Evolutionary conservation across 2,329 filamentous ascomycete genomes (phyloP), one percentile per base, ranked within the genome.

Genomic region (Dothiorella sarmentorum): DNA sequence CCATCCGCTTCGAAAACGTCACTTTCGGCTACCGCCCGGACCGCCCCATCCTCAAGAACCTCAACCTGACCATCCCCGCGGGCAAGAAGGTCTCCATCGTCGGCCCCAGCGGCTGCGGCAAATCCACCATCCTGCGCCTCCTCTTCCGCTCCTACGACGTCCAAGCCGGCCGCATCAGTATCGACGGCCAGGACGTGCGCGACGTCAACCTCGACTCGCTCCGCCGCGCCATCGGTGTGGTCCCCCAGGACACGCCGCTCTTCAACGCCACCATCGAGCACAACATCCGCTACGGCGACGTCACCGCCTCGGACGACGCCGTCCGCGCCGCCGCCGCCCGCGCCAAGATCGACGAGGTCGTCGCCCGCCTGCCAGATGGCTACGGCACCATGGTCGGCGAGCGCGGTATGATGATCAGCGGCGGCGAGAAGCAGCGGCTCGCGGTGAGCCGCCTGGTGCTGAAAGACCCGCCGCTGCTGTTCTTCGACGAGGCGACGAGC

Each of bases 211-310:
- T 97, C 2, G 90, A 95, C 56, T 95, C 89, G 33, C 78, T 99
- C 26, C 86, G 94, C 6, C 85, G 84, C 63, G 83, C 89, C 2
- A 97, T 99, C 63, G 94, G 94, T 20, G 93, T 99, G 15, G 94
- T 99, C 0, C 94, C 94, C 0, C 95, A 99, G 71, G 94, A 99
- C 66, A 97, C 94, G 0, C 92, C 94, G 0, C 80, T 99, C 1
- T 99, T 99, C 80, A 99, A 99, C 72, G 91, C 96, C 69, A 94
- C 91, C 0, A 93, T 99, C 60, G 88, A 89, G 69, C 91, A 97
- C 73, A 99, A 99, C 71, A 96, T 99, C 67, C 88, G 86, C 62
- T 99, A 99, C 71, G 94, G 94, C 52, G 84, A 89, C 64, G 83
- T 97, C 63, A 84, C 85, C 45, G 92, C 93, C 0, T 81, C 86